Evolutionary conservation across 805 yeast species (phyloP), one percentile per base, ranked within the genome.

Genomic region (Yarrowia phangngaensis): DNA sequence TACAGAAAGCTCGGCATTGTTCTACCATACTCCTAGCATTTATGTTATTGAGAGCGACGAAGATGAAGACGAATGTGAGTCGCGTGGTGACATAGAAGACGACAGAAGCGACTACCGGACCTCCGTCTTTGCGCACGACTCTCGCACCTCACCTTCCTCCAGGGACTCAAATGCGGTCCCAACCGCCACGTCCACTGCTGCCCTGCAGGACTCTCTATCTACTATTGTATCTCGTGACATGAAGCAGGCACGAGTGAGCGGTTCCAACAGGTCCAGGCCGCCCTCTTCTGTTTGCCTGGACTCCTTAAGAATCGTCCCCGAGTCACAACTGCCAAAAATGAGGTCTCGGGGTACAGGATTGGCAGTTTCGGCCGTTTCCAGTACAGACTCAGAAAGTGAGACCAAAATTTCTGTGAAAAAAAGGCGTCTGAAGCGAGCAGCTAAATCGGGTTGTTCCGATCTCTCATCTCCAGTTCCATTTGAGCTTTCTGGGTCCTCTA

Each of bases 11-110:
- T 38, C 45, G 2, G 45, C 45, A 1, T 32, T 38, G 19, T 38
- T 38, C 45, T 38, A 38, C 32, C 45, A 38, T 19, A 32, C 45
- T 15, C 45, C 45, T 9, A 38, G 45, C 24, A 24, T 38, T 32
- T 38, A 38, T 20, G 19, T 38, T 8, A 38, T 38, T 14, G 32
- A 38, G 24, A 38, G 45, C 23, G 45, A 38, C 19, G 32, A 11
- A 8, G 45, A 38, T 13, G 45, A 38, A 5, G 45, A 38, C 24
- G 32, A 38, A 9, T 35, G 43, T 30, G 43, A 35, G 23, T 35
- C 43, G 6, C 30, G 43, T 16, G 43, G 26, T 15, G 43, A 35
- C 8, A 24, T 15, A 12, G 23, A 26, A n/a, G 22, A 35, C 30
- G 30, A 17, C 43, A 16, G 43, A 24, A 8, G 7, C 16, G 22